These are phyloP conservation scores for Ulota crispa DNA, from an alignment of 225 moss, liverwort and hornwort genomes.

Conservation along the genomic window DNA sequence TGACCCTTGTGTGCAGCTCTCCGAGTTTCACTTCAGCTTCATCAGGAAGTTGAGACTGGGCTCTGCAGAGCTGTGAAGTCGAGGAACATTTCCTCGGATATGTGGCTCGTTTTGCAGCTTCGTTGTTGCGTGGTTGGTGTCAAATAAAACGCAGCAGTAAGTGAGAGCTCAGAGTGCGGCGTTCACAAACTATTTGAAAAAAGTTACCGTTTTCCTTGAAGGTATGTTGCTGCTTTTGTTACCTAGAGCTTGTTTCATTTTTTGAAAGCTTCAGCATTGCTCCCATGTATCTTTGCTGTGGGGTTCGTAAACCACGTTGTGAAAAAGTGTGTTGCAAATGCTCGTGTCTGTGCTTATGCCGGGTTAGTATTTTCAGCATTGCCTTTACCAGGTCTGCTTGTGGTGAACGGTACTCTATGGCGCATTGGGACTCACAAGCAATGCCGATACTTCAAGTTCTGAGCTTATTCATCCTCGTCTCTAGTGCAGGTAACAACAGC, in stretches of 20 bases:
- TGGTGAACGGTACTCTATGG: conserved; percentile 11
- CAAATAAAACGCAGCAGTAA: too few relatives aligned
- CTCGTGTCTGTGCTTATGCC: background rate
- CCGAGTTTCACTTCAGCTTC: background rate
- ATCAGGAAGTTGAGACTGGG: background rate
- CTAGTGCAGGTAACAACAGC: conserved; percentile 32
- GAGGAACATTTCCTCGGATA: background rate
- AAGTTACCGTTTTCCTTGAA: background rate
- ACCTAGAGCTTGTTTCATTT: background rate
- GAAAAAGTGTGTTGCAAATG: background rate
- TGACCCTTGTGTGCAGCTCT: background rate
- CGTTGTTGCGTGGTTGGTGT: background rate
- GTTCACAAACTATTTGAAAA: background rate
- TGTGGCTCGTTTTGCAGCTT: background rate
- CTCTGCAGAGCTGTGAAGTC: background rate
- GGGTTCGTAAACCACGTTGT: too few relatives aligned
- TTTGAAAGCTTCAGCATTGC: background rate
- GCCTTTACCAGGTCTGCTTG: background rate
- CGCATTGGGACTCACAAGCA: background rate
- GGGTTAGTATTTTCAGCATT: background rate
- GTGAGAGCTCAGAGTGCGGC: background rate
- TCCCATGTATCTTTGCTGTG: too few relatives aligned
- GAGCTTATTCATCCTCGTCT: conserved; percentile 23
- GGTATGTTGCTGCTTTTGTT: background rate
- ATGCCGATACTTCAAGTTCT: conserved; percentile 22